Conservation (phyloP, 2,329 filamentous ascomycete genomes). For the Alternaria gaisen region DNA sequence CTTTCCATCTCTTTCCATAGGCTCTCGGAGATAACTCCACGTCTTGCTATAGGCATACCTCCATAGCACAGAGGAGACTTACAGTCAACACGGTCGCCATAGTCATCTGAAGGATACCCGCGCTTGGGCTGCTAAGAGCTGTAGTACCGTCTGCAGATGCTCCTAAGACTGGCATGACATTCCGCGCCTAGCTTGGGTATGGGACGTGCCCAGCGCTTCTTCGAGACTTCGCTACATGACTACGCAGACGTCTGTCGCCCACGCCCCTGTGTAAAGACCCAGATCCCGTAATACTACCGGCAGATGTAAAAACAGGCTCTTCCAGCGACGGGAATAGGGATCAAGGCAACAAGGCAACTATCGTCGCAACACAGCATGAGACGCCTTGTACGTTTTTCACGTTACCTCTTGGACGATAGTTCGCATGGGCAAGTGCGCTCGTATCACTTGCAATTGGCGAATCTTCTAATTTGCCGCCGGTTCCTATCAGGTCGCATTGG, state of each 20-base stretch:
- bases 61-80: not conserved
- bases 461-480: too few relatives aligned
- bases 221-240: not conserved
- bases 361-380: not conserved
- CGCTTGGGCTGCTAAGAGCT: not conserved
- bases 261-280: not conserved
- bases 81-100: not conserved
- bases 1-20: not conserved
- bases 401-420: not conserved
- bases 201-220: not conserved
- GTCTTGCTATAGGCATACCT: not conserved
- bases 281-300: not conserved
- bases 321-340: not conserved
- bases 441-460: not conserved
- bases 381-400: not conserved
- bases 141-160: not conserved
- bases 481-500: not conserved
- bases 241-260: conserved; percentile 1
- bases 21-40: not conserved
- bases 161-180: not conserved
- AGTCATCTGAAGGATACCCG: not conserved
- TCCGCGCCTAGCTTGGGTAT: not conserved
- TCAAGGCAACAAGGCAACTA: not conserved
- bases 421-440: not conserved
- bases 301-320: not conserved